Evolutionary conservation across 768 basidiomycete species (phyloP).

Genomic region (Calocybe gangraenosa): DNA sequence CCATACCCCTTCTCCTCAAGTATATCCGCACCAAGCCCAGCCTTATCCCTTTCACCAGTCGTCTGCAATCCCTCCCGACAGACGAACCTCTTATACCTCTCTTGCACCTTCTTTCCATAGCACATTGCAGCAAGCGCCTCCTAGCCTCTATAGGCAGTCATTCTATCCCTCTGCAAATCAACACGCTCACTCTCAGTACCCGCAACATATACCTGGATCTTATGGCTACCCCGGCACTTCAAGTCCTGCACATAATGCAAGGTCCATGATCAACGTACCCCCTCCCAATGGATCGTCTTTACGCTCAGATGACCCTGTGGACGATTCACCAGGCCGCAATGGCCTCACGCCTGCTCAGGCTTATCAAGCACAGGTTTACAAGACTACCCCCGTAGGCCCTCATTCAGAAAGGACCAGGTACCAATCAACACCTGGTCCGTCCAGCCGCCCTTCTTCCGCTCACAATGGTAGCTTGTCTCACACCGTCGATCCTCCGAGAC

Average conservation of each 20-base stretch:
- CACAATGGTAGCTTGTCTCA: slow-evolving; percentile 21
- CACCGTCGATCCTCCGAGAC: slow-evolving; percentile 28
- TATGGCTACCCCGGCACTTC: slow-evolving; percentile 25
- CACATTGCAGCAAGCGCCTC: slow-evolving; percentile 18
- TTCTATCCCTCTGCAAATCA: slow-evolving; percentile 30
- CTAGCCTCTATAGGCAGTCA: slow-evolving; percentile 32
- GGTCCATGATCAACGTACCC: slow-evolving; percentile 45
- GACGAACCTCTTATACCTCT: slow-evolving; percentile 43
- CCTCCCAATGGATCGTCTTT: slow-evolving; percentile 38
- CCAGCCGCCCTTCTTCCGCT: slow-evolving; percentile 19
- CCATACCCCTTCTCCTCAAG: slow-evolving; percentile 36
- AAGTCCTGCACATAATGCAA: slow-evolving; percentile 40
- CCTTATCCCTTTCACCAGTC: slow-evolving; percentile 32
- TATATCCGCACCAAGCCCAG: slow-evolving; percentile 23
- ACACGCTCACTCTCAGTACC: slow-evolving; percentile 25
- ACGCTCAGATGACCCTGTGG: slow-evolving; percentile 47
- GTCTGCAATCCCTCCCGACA: slow-evolving; percentile 45
- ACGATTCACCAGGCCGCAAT: slow-evolving; percentile 40
- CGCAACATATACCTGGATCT: slow-evolving; percentile 24
- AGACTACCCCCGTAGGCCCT: slow-evolving; percentile 34
- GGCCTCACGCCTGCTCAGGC: slow-evolving; percentile 76
- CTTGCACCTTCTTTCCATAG: slow-evolving; percentile 26
- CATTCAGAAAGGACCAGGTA: slow-evolving; percentile 24
- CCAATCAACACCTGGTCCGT: slow-evolving; percentile 24
- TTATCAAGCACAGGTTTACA: slow-evolving; percentile 74